phyloP scores from a whole-genome alignment of 495 filamentous ascomycete species.

The Sordaria brevicollis region DNA sequence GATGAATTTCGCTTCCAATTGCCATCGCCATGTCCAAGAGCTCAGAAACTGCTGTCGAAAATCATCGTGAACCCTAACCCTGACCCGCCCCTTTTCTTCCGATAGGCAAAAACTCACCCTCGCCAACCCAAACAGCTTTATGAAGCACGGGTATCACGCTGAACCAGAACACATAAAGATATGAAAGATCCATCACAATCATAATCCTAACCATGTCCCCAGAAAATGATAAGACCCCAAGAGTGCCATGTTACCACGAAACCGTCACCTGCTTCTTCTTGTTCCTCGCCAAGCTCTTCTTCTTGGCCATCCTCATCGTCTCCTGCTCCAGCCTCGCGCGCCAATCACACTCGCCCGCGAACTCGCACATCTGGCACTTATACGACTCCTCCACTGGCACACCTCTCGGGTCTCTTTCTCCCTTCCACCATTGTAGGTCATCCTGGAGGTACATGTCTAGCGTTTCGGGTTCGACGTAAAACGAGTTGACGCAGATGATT shows the following conservation, averaged over 20 bases:
- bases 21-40: too few species aligned
- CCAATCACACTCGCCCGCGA: constrained; percentile 45
- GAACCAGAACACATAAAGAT: not conserved
- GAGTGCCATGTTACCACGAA: not conserved
- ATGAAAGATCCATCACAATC: not conserved
- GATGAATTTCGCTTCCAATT: too few species aligned
- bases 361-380: constrained; percentile 64
- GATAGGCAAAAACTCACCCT: not conserved
- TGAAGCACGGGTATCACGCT: not conserved
- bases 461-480: constrained; percentile 53
- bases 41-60: too few species aligned
- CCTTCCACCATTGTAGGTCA: constrained; percentile 81
- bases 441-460: constrained; percentile 55
- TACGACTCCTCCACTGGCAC: constrained; percentile 82
- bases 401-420: constrained; percentile 63
- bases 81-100: not conserved
- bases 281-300: not conserved
- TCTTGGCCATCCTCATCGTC: constrained; percentile 7
- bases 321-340: constrained; percentile 27
- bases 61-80: not conserved
- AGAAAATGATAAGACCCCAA: not conserved
- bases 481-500: constrained; percentile 53
- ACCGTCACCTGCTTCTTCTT: not conserved
- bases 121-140: not conserved
- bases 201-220: not conserved